A percentile compares a stretch with the other conserved stretches of the same genome.
Conservation (phyloP, 768 basidiomycete species). For the Leucocoprinus birnbaumii region DNA sequence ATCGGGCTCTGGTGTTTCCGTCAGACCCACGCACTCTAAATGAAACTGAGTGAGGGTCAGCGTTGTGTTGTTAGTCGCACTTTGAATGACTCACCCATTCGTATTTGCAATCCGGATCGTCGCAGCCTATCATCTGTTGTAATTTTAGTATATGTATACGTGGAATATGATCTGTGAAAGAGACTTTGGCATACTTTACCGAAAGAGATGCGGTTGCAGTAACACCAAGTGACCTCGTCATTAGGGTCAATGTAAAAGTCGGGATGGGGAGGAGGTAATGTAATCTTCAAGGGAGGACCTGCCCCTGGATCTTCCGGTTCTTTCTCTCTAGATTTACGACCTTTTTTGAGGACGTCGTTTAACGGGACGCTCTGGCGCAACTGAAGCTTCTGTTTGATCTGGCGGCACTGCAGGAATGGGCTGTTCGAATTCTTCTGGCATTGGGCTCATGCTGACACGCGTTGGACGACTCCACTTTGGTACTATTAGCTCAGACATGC, state of each 20-base stretch:
- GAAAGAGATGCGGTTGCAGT: slow-evolving; percentile 76
- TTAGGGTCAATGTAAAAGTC: slow-evolving; percentile 35
- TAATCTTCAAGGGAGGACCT: slow-evolving; percentile 30
- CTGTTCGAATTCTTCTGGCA: slow-evolving; percentile 27
- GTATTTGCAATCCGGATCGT: slow-evolving; percentile 60
- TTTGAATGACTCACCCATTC: slow-evolving; percentile 79
- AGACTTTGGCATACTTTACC: slow-evolving; percentile 59
- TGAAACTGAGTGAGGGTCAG: slow-evolving; percentile 55
- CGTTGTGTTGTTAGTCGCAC: neutral
- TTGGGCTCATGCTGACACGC: slow-evolving; percentile 32
- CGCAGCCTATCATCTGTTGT: slow-evolving; percentile 82
- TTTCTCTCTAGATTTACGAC: too few species aligned
- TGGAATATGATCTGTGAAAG: slow-evolving; percentile 10
- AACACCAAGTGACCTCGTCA: slow-evolving; percentile 74
- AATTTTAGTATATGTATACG: slow-evolving; percentile 24
- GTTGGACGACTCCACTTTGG: slow-evolving; percentile 46
- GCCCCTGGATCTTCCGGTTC: slow-evolving; percentile 19
- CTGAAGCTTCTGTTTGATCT: neutral
- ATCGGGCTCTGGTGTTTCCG: slow-evolving; percentile 48
- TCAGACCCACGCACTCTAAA: slow-evolving; percentile 61
- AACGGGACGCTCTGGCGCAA: neutral
- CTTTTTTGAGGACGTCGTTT: slow-evolving; percentile 8
- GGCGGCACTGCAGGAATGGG: neutral
- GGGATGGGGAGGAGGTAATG: too few species aligned
- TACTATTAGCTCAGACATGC: slow-evolving; percentile 57